Conservation (phyloP, 2,329 filamentous ascomycete genomes). For the Cladophialophora exuberans region DNA sequence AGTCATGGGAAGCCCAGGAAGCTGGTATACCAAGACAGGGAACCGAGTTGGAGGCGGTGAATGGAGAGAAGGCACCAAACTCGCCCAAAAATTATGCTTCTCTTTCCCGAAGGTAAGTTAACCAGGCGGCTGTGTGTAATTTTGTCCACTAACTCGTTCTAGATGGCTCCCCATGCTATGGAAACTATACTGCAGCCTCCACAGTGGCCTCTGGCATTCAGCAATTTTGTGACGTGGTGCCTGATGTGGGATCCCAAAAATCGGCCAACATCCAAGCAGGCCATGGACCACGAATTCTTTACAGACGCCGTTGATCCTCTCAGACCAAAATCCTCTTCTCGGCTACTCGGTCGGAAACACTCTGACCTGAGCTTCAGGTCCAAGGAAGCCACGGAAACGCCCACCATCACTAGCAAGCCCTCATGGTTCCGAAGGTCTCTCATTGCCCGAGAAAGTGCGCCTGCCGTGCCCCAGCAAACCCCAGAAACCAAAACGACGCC, state of each 20-base stretch:
- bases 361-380: conserved; percentile 75
- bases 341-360: conserved; percentile 84
- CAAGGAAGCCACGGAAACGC: conserved; percentile 64
- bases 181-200: conserved; percentile 88
- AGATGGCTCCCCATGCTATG: conserved; percentile 97
- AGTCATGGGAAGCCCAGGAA: conserved; percentile 98
- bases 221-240: conserved; percentile 96
- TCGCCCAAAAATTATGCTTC: conserved; percentile 95
- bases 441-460: conserved; percentile 74
- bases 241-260: conserved; percentile 97
- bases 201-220: conserved; percentile 86
- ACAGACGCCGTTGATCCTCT: conserved; percentile 88
- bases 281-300: conserved; percentile 95
- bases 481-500: conserved; percentile 45
- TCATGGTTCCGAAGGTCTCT: conserved; percentile 98
- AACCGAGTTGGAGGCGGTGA: conserved; percentile 89
- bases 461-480: conserved; percentile 55
- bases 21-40: conserved; percentile 95
- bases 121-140: conserved; percentile 20
- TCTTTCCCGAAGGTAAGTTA: conserved; percentile 79
- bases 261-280: conserved; percentile 88
- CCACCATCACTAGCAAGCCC: conserved; percentile 73
- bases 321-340: conserved; percentile 86
- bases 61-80: conserved; percentile 90
- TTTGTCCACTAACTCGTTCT: conserved; percentile 22